Conservation (phyloP, 75 land plant species). For the Chamaecyparis obtusa region DNA sequence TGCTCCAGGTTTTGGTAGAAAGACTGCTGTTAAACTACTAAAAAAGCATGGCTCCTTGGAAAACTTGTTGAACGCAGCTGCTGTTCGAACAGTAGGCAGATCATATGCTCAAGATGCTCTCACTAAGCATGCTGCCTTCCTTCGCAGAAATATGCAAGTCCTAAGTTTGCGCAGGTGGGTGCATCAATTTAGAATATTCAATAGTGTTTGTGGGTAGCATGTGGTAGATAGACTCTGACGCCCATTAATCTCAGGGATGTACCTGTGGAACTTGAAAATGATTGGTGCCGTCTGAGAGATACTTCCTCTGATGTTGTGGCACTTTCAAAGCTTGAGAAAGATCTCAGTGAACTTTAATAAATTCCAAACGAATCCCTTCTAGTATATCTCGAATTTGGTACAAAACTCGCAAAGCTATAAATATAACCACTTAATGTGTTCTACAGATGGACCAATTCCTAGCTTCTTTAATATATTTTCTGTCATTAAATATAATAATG, state of each 20-base stretch:
- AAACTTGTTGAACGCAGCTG: conserved; percentile 62
- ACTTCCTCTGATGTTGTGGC: conserved; percentile 13
- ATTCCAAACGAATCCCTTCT: background rate
- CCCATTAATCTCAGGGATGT: conserved; percentile 27
- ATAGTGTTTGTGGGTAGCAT: background rate
- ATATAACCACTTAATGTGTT: background rate
- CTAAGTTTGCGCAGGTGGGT: conserved; percentile 67
- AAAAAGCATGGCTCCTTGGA: conserved; percentile 88
- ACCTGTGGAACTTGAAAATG: conserved; percentile 20
- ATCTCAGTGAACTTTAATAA: background rate
- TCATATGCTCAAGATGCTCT: conserved; percentile 87
- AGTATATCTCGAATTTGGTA: background rate
- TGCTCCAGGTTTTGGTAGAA: conserved; percentile 90
- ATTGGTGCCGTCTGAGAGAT: conserved; percentile 30
- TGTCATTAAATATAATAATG: background rate
- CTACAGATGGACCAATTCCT: background rate
- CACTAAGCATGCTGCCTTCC: conserved; percentile 57
- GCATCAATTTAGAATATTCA: background rate
- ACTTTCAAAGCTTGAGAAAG: conserved; percentile 13
- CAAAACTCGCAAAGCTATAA: background rate
- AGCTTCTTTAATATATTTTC: background rate
- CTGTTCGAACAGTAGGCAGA: conserved; percentile 85
- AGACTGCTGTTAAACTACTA: conserved; percentile 86
- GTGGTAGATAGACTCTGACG: background rate
- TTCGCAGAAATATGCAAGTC: conserved; percentile 70